Conservation (phyloP, 129 eudicot species). For the Flaveria sonorensis region DNA sequence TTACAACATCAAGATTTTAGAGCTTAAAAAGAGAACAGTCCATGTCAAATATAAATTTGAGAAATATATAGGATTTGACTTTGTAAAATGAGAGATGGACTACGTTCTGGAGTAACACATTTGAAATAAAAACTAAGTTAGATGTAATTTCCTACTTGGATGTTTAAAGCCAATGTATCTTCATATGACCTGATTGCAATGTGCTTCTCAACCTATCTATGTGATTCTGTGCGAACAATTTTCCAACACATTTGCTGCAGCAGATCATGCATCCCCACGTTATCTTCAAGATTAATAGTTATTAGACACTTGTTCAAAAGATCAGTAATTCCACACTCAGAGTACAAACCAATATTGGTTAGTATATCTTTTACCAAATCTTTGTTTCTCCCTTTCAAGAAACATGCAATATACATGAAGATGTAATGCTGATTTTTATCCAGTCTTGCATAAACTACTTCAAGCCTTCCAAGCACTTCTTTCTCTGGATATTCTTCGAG, state of each 20-base stretch:
- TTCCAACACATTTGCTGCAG: slow-evolving; percentile 2
- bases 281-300: not conserved
- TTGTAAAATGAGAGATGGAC: not conserved
- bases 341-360: not conserved
- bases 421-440: not conserved
- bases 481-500: not conserved
- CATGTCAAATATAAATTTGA: too few species aligned
- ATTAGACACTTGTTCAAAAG: not conserved
- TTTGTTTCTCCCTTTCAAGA: slow-evolving; percentile 14
- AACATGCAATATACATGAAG: slow-evolving; percentile 20
- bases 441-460: slow-evolving; percentile 13
- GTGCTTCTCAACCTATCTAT: not conserved
- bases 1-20: too few species aligned
- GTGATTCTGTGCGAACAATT: not conserved
- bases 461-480: slow-evolving; percentile 6
- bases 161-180: not conserved
- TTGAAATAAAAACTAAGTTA: too few species aligned
- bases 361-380: slow-evolving; percentile 15
- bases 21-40: too few species aligned
- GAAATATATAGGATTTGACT: too few species aligned
- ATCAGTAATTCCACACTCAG: not conserved
- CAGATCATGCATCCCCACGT: slow-evolving; percentile 5
- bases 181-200: slow-evolving; percentile 5
- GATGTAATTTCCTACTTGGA: too few species aligned
- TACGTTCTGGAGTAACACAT: too few species aligned